Evolutionary conservation across 2,329 filamentous ascomycete species (phyloP).

Genomic region (Fusarium oxysporum): DNA sequence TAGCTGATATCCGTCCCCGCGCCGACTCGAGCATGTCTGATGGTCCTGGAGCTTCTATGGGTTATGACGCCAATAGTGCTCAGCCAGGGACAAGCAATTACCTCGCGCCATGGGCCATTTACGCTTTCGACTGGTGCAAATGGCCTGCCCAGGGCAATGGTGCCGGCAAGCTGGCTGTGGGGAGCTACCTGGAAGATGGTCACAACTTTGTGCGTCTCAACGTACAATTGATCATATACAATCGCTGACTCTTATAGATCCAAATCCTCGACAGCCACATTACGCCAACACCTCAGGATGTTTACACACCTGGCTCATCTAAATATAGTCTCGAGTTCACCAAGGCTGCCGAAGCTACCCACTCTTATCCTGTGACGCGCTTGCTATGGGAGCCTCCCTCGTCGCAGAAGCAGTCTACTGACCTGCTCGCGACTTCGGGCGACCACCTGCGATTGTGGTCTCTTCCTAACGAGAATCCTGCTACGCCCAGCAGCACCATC

Average conservation of each 20-base stretch:
- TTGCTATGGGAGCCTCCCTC: slow-evolving; percentile 97
- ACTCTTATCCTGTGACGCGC: slow-evolving; percentile 96
- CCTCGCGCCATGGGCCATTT: slow-evolving; percentile 92
- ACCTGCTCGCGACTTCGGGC: slow-evolving; percentile 93
- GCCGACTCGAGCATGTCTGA: slow-evolving; percentile 86
- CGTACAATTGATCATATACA: neutral
- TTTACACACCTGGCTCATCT: slow-evolving; percentile 75
- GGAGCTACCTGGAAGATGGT: slow-evolving; percentile 96
- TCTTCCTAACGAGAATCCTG: slow-evolving; percentile 75
- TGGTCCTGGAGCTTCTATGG: slow-evolving; percentile 69
- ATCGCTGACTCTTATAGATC: slow-evolving; percentile 68
- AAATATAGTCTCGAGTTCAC: slow-evolving; percentile 88
- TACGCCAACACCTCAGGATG: slow-evolving; percentile 74
- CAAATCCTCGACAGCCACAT: slow-evolving; percentile 95
- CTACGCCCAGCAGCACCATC: slow-evolving; percentile 73
- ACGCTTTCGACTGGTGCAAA: slow-evolving; percentile 99
- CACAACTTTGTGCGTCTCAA: slow-evolving; percentile 83
- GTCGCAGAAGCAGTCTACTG: slow-evolving; percentile 93
- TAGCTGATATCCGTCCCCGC: slow-evolving; percentile 90
- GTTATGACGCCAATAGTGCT: slow-evolving; percentile 74
- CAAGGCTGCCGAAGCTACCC: slow-evolving; percentile 94
- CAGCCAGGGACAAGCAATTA: slow-evolving; percentile 88
- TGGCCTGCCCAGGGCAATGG: slow-evolving; percentile 86
- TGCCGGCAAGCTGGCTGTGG: slow-evolving; percentile 92
- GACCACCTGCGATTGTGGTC: slow-evolving; percentile 97